Evolutionary conservation across 768 basidiomycete species (phyloP), one percentile per base, ranked within the genome.

Genomic region (Gyrodon lividus): DNA sequence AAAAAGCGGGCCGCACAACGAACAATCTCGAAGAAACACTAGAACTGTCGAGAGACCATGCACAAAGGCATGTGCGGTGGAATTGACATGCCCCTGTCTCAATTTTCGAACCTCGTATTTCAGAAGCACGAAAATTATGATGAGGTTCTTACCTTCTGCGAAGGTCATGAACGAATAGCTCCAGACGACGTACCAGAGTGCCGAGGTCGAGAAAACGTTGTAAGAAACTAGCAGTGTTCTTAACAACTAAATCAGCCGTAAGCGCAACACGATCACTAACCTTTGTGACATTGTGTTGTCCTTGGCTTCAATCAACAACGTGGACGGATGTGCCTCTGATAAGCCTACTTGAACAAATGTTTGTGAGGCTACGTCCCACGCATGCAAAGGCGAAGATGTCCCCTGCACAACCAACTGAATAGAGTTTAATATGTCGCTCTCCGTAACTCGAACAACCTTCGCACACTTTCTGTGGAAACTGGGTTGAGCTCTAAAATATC

Each of bases 191-290:
- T 34, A 87, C 62, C 3, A 84, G 64, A 0, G 81, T 82, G 6
- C 90, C 90, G 43, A 92, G 83, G 6, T 72, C 76, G 26, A 89
- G 54, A 65, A 92, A 92, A 6, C 84, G 77, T 33, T 72, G 67
- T 20, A 83, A 65, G 6, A 87, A 63, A 64, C 88, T 90, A 52
- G 16, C 22, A 44, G 2, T 22, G 49, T 22, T 9, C 6, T 38
- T 62, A 24, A 53, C 28, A 26, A 12, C 41, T 35, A 9, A 37
- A 24, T 14, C 44, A 22, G 43, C 37, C 22, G 34, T 14, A 23
- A 19, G 39, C 12, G 39, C 16, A 23, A 50, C 69, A 37, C 24
- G 10, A 45, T 48, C 10, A 43, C 61, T 23, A 43, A 85, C 89
- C 87, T 88, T 46, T 61, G 57, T 56, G 79, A 83, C 12, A 84